Evolutionary conservation across 306 rosid genomes (phyloP).

Genomic region (Albizia julibrissin): DNA sequence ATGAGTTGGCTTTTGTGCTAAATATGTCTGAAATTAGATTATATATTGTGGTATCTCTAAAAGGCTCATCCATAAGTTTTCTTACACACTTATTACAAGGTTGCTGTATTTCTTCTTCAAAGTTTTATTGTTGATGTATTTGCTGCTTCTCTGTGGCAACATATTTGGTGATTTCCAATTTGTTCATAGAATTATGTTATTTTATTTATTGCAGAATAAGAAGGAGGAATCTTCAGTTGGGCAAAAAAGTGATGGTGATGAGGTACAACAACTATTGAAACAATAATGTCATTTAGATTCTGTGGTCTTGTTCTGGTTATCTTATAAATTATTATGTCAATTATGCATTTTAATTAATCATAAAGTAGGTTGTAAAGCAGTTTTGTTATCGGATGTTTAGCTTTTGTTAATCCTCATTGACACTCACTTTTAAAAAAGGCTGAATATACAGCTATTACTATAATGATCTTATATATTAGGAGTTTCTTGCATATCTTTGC

Average conservation of each 20-base stretch:
- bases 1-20: conserved; percentile 22
- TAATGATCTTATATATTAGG: too few relatives aligned
- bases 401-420: not conserved
- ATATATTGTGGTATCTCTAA: not conserved
- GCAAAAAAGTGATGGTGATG: conserved; percentile 52
- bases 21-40: not conserved
- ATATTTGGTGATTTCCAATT: conserved; percentile 17
- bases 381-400: not conserved
- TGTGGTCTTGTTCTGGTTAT: conserved; percentile 14
- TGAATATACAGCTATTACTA: too few relatives aligned
- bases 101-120: not conserved
- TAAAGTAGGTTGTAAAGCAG: not conserved
- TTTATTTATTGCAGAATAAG: conserved; percentile 55
- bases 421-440: not conserved
- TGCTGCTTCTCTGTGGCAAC: conserved; percentile 21
- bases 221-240: conserved; percentile 52
- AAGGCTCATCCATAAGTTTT: conserved; percentile 10
- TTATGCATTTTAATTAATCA: conserved; percentile 9
- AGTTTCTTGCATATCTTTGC: too few relatives aligned
- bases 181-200: conserved; percentile 27
- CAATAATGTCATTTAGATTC: conserved; percentile 20
- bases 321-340: conserved; percentile 20
- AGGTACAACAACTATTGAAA: conserved; percentile 49
- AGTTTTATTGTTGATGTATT: not conserved
- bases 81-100: not conserved